These are phyloP conservation scores for Begonia peltatifolia DNA, from an alignment of 306 rosid species.

Conservation along the genomic window DNA sequence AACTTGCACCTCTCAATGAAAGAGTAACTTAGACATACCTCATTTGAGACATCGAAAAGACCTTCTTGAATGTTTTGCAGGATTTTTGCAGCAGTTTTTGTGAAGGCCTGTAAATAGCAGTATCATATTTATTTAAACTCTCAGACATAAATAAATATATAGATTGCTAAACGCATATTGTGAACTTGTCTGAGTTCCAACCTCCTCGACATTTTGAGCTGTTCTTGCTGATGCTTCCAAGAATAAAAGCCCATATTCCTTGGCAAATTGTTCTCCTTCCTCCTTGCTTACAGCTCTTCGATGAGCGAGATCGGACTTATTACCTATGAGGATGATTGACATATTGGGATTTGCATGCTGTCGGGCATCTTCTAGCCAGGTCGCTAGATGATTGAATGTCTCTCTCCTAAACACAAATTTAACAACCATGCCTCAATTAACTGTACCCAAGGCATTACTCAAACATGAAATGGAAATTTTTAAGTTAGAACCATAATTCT, in stretches of 20 bases:
- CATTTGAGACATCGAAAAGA: conserved; percentile 81
- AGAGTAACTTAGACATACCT: conserved; percentile 31
- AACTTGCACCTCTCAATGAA: neutral
- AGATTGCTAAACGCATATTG: neutral
- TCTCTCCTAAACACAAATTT: conserved; percentile 57
- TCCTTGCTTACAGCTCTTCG: conserved; percentile 91
- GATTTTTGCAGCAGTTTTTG: conserved; percentile 76
- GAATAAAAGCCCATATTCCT: conserved; percentile 88
- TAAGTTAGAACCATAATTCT: no score
- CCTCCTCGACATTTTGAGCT: conserved; percentile 96
- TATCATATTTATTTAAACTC: neutral
- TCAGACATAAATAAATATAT: neutral
- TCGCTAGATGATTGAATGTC: conserved; percentile 71
- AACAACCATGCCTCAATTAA: neutral
- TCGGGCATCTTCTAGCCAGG: conserved; percentile 98
- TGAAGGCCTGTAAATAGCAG: conserved; percentile 55
- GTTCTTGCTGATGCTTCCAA: conserved; percentile 96
- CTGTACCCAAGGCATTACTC: no score
- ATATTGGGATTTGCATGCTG: conserved; percentile 97
- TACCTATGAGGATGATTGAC: conserved; percentile 87
- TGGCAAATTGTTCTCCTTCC: conserved; percentile 96
- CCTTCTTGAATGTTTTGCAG: conserved; percentile 91
- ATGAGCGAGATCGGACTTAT: conserved; percentile 83
- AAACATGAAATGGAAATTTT: no score
- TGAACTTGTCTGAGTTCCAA: conserved; percentile 13